Evolutionary conservation across 331 rosid genomes (phyloP).

Genomic region (Erythrophleum ivorense): DNA sequence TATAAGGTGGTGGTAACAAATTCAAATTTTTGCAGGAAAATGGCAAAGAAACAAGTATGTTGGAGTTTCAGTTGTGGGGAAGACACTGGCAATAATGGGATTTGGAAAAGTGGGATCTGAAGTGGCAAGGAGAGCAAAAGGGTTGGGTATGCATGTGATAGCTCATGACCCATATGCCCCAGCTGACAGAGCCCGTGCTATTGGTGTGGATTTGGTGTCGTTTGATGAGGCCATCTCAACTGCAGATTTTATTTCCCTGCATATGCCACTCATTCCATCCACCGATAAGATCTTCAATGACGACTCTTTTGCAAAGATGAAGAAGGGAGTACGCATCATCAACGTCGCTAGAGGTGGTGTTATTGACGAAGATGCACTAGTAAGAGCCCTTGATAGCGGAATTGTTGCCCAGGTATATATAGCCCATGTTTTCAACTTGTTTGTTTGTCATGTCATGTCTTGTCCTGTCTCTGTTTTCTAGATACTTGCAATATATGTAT

Average conservation of each 20-base stretch:
- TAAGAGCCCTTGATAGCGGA: slow-evolving; percentile 81
- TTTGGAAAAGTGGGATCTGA: slow-evolving; percentile 97
- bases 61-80: slow-evolving; percentile 93
- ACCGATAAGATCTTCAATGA: slow-evolving; percentile 79
- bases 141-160: slow-evolving; percentile 85
- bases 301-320: slow-evolving; percentile 68
- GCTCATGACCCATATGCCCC: slow-evolving; percentile 95
- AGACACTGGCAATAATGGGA: slow-evolving; percentile 85
- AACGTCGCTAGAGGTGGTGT: slow-evolving; percentile 97
- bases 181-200: slow-evolving; percentile 84
- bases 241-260: slow-evolving; percentile 90
- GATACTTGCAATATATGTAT: neutral
- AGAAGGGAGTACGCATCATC: slow-evolving; percentile 81
- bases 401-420: slow-evolving; percentile 77
- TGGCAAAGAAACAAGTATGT: slow-evolving; percentile 89
- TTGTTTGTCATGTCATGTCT: neutral
- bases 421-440: neutral
- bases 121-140: slow-evolving; percentile 91
- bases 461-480: neutral
- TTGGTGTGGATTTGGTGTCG: slow-evolving; percentile 84
- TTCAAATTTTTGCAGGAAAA: slow-evolving; percentile 54
- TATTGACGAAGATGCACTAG: slow-evolving; percentile 86
- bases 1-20: neutral
- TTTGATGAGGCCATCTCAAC: slow-evolving; percentile 79
- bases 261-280: slow-evolving; percentile 86